These are phyloP conservation scores for Solanum chacoense DNA, from an alignment of 305 asterid genomes.

Conservation along the genomic window DNA sequence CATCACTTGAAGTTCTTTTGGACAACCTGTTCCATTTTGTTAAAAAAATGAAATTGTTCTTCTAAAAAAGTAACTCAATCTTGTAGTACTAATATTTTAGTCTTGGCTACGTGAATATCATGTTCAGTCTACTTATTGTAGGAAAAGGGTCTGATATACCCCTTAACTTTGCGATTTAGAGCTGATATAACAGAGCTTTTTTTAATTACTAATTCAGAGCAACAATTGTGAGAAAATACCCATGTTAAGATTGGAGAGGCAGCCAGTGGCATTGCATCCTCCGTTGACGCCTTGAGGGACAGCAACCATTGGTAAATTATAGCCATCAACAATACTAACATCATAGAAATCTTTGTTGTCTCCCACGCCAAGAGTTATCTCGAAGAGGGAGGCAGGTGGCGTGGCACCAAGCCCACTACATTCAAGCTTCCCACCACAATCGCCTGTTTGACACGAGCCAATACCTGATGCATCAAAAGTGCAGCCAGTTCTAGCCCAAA, in stretches of 20 bases:
- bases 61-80: background rate
- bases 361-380: conserved; percentile 62
- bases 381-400: conserved; percentile 75
- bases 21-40: conserved; percentile 51
- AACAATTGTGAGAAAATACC: conserved; percentile 16
- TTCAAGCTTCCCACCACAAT: conserved; percentile 66
- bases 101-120: background rate
- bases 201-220: background rate
- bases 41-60: background rate
- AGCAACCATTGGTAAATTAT: conserved; percentile 58
- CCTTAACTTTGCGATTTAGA: too few species aligned
- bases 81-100: background rate
- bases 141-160: rapidly evolving
- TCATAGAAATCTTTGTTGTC: conserved; percentile 60
- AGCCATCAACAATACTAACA: conserved; percentile 73
- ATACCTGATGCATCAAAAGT: conserved; percentile 46
- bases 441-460: conserved; percentile 81
- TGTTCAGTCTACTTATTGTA: background rate
- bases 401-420: conserved; percentile 62
- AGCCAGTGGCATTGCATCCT: conserved; percentile 68
- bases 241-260: conserved; percentile 53
- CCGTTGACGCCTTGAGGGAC: conserved; percentile 39
- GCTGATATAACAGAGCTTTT: too few species aligned
- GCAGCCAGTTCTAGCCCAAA: conserved; percentile 85
- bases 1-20: conserved; percentile 69